A percentile compares a stretch with the other conserved stretches of the same genome.
Evolutionary conservation across 169 alveolate genomes (phyloP).

Genomic region (Plasmodium ovale): DNA sequence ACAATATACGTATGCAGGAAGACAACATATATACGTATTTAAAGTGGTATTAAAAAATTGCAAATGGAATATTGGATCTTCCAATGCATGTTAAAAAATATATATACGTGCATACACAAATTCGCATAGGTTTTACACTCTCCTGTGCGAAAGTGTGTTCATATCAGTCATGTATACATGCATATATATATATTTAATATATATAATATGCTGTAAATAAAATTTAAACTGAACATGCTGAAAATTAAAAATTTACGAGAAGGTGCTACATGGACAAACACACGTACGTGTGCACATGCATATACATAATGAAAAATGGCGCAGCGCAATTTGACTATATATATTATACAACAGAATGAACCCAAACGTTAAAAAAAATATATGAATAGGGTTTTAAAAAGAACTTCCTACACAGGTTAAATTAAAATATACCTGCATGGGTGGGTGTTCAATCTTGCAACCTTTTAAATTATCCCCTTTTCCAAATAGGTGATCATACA

Average conservation of each 20-base stretch:
- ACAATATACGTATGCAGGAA: not conserved
- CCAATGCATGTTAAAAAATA: too few relatives aligned
- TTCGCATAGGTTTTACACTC: not conserved
- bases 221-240: not conserved
- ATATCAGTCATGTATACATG: not conserved
- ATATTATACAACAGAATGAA: not conserved
- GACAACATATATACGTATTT: not conserved
- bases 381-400: not conserved
- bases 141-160: not conserved
- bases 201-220: not conserved
- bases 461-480: not conserved
- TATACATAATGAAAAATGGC: not conserved
- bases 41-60: not conserved
- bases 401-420: not conserved
- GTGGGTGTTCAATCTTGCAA: not conserved
- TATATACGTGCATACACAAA: not conserved
- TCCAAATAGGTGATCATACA: not conserved
- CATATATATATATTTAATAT: conserved; percentile 13
- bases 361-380: not conserved
- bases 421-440: not conserved
- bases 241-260: not conserved
- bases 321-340: not conserved
- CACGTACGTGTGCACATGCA: conserved; percentile 3
- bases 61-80: not conserved
- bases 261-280: not conserved